Base-by-base conservation (phyloP, 2,329 filamentous ascomycete species). In the Pleurostoma richardsiae region DNA sequence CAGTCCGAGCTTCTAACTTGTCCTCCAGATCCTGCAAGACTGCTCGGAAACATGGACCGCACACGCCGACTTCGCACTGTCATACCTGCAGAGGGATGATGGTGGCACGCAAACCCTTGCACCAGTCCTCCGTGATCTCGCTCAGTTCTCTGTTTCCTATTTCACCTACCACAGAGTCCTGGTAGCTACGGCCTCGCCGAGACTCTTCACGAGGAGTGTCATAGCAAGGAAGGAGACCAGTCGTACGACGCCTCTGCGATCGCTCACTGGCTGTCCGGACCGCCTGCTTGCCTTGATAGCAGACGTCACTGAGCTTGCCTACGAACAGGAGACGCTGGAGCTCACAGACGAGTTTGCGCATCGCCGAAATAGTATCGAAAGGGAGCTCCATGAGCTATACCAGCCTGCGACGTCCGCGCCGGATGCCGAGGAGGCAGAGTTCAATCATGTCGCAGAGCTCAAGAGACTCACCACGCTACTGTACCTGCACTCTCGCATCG, bases 401-500 rank as follows among this genome's bases (percentile, higher is more conserved):
- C 33, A 8, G 33, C 33, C 33, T n/a, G n/a, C n/a, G 33, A n/a
- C 8, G 33, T 36, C 33, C 33, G n/a, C 8, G 8, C n/a, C 33
- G 8, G 33, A 36, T 36, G 30, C 10, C n/a, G 29, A 41, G 11
- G 31, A 47, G 7, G 43, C 45, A 4, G 50, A 52, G 38, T 44
- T 36, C 19, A 7, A 38, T n/a, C 39, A 52, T 8, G 56, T 62
- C 26, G 46, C 47, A 4, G 59, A 61, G 42, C 50, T 54, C 5
- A 59, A 59, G 48, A 47, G 58, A n/a, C 51, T 61, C 3, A 53
- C 60, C 3, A 50, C 57, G 3, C 49, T 60, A 1, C 42, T 63
- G n/a, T 58, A 63, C 46, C 52, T 62, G 3, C 60, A 63, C 46
- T 53, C 58, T 1, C 50, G 59, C 10, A 47, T 59, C 11, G 57